phyloP scores from a whole-genome alignment of 2,329 filamentous ascomycete genomes.

The Zasmidium angulare region DNA sequence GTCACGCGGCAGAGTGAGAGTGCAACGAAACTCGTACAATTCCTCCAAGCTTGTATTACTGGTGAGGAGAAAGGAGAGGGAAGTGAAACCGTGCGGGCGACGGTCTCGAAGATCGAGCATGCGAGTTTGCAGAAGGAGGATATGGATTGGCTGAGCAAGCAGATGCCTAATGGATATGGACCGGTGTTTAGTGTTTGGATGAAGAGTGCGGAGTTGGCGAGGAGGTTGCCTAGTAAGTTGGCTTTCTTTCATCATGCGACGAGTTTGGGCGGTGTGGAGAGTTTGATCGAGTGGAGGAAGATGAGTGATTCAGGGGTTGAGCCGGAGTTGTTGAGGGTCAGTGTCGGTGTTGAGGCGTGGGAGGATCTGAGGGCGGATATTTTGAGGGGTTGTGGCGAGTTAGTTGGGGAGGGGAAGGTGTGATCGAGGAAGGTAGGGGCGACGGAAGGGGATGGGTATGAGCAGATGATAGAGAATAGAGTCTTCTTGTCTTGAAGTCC shows the following conservation, averaged over 20 bases:
- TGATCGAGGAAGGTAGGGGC: background rate
- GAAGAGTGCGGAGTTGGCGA: conserved; percentile 61
- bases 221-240: conserved; percentile 72
- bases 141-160: conserved; percentile 68
- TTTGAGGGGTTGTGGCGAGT: conserved; percentile 56
- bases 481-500: too few species aligned
- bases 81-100: conserved; percentile 48
- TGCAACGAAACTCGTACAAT: conserved; percentile 67
- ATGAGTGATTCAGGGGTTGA: conserved; percentile 80
- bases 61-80: conserved; percentile 38
- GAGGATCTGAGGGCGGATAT: conserved; percentile 82
- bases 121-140: conserved; percentile 75
- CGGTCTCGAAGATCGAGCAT: conserved; percentile 67
- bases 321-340: conserved; percentile 71
- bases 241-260: conserved; percentile 91
- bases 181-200: conserved; percentile 80
- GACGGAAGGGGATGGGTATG: background rate
- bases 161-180: conserved; percentile 90
- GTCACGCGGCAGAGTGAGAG: conserved; percentile 74
- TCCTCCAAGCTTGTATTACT: conserved; percentile 58
- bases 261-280: conserved; percentile 89
- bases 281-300: conserved; percentile 90
- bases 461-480: too few species aligned
- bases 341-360: conserved; percentile 81
- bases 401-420: background rate